Evolutionary conservation across 2,329 filamentous ascomycete genomes (phyloP).

Genomic region (Trichoderma polysporum): DNA sequence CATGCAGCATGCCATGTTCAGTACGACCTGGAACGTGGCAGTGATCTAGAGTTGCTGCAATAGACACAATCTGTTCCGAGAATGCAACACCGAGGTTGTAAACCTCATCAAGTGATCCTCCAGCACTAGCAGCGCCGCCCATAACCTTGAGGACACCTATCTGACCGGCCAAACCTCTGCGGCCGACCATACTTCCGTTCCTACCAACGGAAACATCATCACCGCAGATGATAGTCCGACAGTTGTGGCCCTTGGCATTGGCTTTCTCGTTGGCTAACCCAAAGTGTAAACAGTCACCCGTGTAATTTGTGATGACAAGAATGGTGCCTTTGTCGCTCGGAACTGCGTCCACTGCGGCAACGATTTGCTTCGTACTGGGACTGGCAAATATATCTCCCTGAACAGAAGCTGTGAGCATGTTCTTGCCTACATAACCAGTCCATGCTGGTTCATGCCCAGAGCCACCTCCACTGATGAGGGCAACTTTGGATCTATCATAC

Average conservation of each 20-base stretch:
- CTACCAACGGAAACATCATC: constrained; percentile 65
- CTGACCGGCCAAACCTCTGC: constrained; percentile 62
- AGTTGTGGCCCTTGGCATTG: constrained; percentile 52
- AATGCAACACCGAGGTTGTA: constrained; percentile 52
- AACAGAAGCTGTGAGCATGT: constrained; percentile 61
- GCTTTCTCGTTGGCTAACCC: constrained; percentile 60
- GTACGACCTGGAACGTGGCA: constrained; percentile 57
- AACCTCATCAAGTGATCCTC: constrained; percentile 49
- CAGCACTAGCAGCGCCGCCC: constrained; percentile 50
- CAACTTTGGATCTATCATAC: constrained; percentile 46
- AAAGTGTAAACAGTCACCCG: constrained; percentile 63
- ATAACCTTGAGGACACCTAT: constrained; percentile 59
- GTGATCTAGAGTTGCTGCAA: constrained; percentile 59
- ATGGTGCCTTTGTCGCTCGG: constrained; percentile 57
- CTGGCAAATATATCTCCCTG: constrained; percentile 64
- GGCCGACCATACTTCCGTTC: constrained; percentile 57
- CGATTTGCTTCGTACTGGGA: constrained; percentile 62
- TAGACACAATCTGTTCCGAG: constrained; percentile 54
- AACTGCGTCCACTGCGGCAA: constrained; percentile 56
- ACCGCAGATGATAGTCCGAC: constrained; percentile 59
- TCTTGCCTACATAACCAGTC: constrained; percentile 62
- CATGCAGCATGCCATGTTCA: constrained; percentile 48
- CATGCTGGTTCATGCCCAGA: constrained; percentile 63
- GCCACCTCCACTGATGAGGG: constrained; percentile 55
- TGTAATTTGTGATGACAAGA: constrained; percentile 64